These are phyloP conservation scores for Rhizopus microsporus DNA, from an alignment of 371 early-diverging fungal genomes.

Conservation along the genomic window DNA sequence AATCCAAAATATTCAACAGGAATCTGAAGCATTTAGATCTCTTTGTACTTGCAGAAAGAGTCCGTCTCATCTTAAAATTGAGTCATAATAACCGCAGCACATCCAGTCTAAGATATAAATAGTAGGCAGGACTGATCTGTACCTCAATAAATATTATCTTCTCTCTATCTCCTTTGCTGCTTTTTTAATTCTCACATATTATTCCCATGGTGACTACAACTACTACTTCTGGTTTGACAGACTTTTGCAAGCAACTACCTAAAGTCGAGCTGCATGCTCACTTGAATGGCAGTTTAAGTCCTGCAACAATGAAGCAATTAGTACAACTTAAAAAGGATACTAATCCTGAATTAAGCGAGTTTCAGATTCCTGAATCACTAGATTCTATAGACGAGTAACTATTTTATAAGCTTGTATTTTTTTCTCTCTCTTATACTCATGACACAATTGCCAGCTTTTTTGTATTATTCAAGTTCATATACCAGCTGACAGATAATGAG, in stretches of 20 bases:
- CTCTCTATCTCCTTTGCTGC: background rate
- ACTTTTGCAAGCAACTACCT: slow-evolving; percentile 49
- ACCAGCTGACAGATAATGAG: slow-evolving; percentile 57
- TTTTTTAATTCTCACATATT: background rate
- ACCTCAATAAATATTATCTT: background rate
- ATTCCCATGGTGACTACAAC: too few species aligned
- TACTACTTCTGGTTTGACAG: background rate
- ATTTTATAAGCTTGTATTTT: background rate
- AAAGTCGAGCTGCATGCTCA: slow-evolving; percentile 69
- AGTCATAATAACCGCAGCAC: too few species aligned
- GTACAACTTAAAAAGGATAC: slow-evolving; percentile 40
- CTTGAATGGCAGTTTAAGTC: slow-evolving; percentile 59
- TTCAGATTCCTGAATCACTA: slow-evolving; percentile 36
- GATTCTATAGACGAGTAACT: slow-evolving; percentile 40
- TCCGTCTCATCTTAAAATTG: background rate
- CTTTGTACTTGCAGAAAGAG: slow-evolving; percentile 27
- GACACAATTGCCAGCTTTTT: slow-evolving; percentile 47
- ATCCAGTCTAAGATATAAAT: too few species aligned
- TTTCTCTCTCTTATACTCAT: background rate
- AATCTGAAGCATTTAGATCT: slow-evolving; percentile 21
- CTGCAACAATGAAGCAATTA: slow-evolving; percentile 45
- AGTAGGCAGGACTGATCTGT: too few species aligned
- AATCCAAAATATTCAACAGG: slow-evolving; percentile 24
- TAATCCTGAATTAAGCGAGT: slow-evolving; percentile 41
- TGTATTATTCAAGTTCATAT: slow-evolving; percentile 55